Evolutionary conservation across 2,329 filamentous ascomycete genomes (phyloP), one percentile per base, ranked within the genome.

Genomic region (Ophiocordyceps camponoti-floridani): DNA sequence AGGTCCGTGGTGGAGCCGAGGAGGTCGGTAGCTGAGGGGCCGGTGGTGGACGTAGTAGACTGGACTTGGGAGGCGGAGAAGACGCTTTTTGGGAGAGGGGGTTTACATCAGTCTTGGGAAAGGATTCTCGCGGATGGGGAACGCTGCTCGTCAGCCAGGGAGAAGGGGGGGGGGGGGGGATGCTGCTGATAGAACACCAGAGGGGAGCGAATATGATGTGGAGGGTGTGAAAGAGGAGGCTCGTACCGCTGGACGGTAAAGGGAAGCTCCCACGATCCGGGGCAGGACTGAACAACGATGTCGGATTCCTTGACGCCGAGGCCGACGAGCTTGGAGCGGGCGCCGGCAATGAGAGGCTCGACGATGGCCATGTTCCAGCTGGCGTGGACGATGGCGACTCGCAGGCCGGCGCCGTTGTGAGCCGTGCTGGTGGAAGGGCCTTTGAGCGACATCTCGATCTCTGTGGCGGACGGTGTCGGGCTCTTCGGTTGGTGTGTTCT

Each of bases 341-440:
- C 77, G 51, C 91, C 91, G 44, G 74, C 69, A 48, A 98, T 73
- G 46, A 98, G 78, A 44, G 86, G 79, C 47, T 84, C 79, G 63
- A 96, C 94, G 60, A 98, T 85, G 52, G 73, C 74, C 51, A 72
- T 73, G 68, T 98, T 98, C 91, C 91, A 98, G 56, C 91, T 80
- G 47, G 89, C 89, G 67, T 96, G 91, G 47, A 98, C 76, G 59
- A 98, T 96, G 59, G 84, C 89, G 59, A 98, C 81, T 58, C 91
- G 85, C 51, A 98, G 76, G 56, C 69, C 70, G 55, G 77, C 77
- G 62, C 84, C 82, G 59, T 80, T 70, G 62, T 77, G 70, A 53
- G 72, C 66, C 58, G 77, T 65, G 45, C 67, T 64, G 50, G 66
- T 64, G n/a, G 42, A 43, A 18, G 73, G 73, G 47, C 71, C 72